Conservation (phyloP, 2,329 filamentous ascomycete genomes). For the Fusarium tupiense region DNA sequence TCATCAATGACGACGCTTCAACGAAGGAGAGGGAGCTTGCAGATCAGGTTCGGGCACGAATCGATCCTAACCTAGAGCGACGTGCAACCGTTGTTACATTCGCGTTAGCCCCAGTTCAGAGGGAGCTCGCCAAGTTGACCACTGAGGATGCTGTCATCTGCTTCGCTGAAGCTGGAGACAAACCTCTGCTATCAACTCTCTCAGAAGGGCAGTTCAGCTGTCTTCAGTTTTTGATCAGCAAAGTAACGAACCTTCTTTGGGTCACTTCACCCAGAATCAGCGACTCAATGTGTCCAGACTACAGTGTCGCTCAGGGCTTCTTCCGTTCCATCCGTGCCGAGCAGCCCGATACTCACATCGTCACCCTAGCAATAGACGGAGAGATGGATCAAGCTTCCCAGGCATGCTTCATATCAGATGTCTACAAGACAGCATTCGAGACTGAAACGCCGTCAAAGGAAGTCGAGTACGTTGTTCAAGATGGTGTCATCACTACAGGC, state of each 20-base stretch:
- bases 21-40: neutral
- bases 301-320: neutral
- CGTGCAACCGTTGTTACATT: rapidly evolving
- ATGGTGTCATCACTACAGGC: neutral
- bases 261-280: neutral
- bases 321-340: neutral
- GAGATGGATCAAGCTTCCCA: rapidly evolving
- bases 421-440: neutral
- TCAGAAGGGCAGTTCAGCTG: neutral
- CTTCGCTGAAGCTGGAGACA: neutral
- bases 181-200: neutral
- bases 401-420: neutral
- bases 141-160: neutral
- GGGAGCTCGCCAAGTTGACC: rapidly evolving
- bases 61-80: rapidly evolving
- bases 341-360: neutral
- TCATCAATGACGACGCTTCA: neutral
- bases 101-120: rapidly evolving
- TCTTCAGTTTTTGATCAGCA: neutral
- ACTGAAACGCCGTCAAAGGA: neutral
- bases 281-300: neutral
- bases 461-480: neutral
- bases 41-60: rapidly evolving
- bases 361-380: neutral
- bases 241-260: neutral